Evolutionary conservation across 305 asterid genomes (phyloP).

Genomic region (Fraxinus paxiana): DNA sequence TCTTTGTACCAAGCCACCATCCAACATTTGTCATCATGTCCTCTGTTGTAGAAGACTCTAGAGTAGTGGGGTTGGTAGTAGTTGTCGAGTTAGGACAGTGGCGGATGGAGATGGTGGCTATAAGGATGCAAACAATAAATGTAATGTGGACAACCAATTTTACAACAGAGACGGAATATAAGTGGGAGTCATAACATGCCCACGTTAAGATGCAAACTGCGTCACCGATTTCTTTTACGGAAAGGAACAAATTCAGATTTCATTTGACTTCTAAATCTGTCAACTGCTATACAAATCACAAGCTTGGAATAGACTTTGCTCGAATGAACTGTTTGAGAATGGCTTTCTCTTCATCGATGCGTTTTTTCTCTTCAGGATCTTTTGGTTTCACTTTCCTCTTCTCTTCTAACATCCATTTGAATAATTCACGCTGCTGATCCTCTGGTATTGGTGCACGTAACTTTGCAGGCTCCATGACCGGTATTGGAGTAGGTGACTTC

Average conservation of each 20-base stretch:
- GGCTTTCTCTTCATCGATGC: conserved; percentile 81
- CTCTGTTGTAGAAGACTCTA: neutral
- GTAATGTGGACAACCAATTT: neutral
- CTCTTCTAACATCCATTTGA: conserved; percentile 84
- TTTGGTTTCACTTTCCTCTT: conserved; percentile 68
- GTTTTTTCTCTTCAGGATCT: conserved; percentile 66
- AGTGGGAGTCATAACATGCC: neutral
- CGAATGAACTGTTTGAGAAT: conserved; percentile 77
- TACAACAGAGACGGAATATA: no score
- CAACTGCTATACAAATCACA: conserved; percentile 29
- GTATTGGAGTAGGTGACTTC: conserved; percentile 25
- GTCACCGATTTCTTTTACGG: neutral
- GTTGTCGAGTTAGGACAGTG: neutral
- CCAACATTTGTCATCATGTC: neutral
- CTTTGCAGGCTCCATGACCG: conserved; percentile 34
- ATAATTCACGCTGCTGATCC: conserved; percentile 65
- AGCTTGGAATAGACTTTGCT: conserved; percentile 49
- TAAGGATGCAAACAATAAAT: neutral
- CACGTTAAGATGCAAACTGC: neutral
- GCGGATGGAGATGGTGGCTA: neutral
- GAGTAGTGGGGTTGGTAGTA: neutral
- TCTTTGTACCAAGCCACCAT: neutral
- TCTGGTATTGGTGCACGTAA: conserved; percentile 58
- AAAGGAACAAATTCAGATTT: neutral
- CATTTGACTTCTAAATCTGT: neutral